Base-by-base conservation (phyloP, 1,284 basidiomycete genomes). In the Ganoderma lucidum region DNA sequence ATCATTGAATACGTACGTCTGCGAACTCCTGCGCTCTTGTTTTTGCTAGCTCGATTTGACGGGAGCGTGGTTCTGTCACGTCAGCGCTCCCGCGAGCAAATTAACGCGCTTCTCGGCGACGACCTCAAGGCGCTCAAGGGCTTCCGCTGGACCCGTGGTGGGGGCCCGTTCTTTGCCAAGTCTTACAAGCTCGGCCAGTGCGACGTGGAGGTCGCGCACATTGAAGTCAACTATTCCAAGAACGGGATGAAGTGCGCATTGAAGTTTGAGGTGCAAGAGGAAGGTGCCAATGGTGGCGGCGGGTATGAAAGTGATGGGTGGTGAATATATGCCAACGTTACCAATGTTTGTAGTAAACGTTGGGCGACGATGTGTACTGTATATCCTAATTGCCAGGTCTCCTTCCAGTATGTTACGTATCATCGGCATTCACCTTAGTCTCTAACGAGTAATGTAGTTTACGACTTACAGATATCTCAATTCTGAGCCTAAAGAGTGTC, bases 161-260 rank as follows among this genome's bases (percentile, higher is more conserved):
- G 74, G 32, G 76, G 75, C 3, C 74, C 77, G 3, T 72, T 71
- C 1, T 82, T 82, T 70, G 66, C 75, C 15, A 83, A 83, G 70
- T 82, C 82, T 4, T 64, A 77, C 32, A 83, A 83, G 68, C 81
- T 65, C 78, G 67, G 67, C 30, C n/a, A 37, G 17, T 56, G 55
- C 63, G 63, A 68, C 63, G 63, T 82, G 35, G 56, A 74, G 48
- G 79, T 84, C 62, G 66, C 67, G 19, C 71, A 72, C 6, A 71
- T 83, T 58, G 79, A 83, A 51, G 78, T 84, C 61, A 81, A 77
- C 68, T 84, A 84, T 74, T 80, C 81, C 41, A 81, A 81, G 75
- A 83, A 82, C 72, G 79, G 76, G 63, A 79, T 83, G 77, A 84
- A 84, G 71, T 83, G 81, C 72, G 75, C 77, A 10, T 70, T 84